Evolutionary conservation across 73 alveolate genomes (phyloP).

Genomic region (Paramecium primaurelia): DNA sequence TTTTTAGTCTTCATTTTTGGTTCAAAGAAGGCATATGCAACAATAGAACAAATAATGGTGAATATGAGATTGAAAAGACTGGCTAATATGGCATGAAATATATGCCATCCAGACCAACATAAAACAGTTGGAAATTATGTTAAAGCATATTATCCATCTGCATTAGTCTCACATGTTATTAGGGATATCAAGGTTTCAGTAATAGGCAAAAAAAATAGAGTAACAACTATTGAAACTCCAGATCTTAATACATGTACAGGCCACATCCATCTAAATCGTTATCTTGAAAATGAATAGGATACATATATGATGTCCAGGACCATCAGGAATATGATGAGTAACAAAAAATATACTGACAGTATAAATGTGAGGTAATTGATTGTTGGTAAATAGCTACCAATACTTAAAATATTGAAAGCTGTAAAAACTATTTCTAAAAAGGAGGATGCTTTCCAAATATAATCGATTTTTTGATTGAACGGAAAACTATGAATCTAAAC

Average conservation of each 20-base stretch:
- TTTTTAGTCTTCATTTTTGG: slow-evolving; percentile 48
- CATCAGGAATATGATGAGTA: slow-evolving; percentile 46
- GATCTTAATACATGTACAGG: slow-evolving; percentile 66
- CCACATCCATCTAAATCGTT: slow-evolving; percentile 69
- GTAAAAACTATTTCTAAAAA: not conserved
- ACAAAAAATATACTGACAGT: slow-evolving; percentile 8
- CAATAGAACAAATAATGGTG: slow-evolving; percentile 33
- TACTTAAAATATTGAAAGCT: not conserved
- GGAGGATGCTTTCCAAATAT: slow-evolving; percentile 51
- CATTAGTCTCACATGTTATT: not conserved
- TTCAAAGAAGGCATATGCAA: slow-evolving; percentile 60
- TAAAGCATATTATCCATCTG: not conserved
- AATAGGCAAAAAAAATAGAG: slow-evolving; percentile 68
- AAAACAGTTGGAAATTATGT: not conserved
- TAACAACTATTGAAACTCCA: slow-evolving; percentile 64
- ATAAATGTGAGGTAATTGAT: slow-evolving; percentile 28
- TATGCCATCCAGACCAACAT: slow-evolving; percentile 60
- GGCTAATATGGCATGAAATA: slow-evolving; percentile 37
- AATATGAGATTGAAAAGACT: slow-evolving; percentile 21
- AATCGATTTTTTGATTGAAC: not conserved
- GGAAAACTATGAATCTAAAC: slow-evolving; percentile 34
- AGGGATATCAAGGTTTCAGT: slow-evolving; percentile 47
- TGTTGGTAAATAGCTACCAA: slow-evolving; percentile 38
- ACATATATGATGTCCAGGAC: slow-evolving; percentile 69
- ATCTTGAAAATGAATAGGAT: slow-evolving; percentile 64